Evolutionary conservation across 2,329 filamentous ascomycete species (phyloP), one percentile per base, ranked within the genome.

Genomic region (Herpotrichia juniperi): DNA sequence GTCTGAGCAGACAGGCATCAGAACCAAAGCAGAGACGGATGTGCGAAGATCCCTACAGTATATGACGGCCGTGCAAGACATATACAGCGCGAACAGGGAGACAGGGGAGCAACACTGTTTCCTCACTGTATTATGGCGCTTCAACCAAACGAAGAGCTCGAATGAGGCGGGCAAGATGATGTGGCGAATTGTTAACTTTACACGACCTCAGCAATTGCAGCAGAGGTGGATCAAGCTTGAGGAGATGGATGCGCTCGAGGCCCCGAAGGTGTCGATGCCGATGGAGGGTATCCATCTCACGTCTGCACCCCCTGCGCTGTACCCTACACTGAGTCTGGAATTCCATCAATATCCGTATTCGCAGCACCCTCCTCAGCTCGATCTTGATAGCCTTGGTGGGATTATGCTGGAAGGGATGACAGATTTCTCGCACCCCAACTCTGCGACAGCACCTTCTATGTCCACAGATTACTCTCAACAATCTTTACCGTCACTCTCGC

Each of bases 11-110:
- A 56, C 59, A n/a, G 55, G 37, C 9, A 24, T 57, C 16, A 54
- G 63, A 24, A 58, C 57, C 17, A 57, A 56, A 43, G 55, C 61
- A 25, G 63, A 64, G 40, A 60, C 64, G 10, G 46, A 54, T 14
- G 72, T 77, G 1, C 57, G 64, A 2, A 57, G 63, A 3, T 62
- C 63, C 3, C 56, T 79, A 10, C 61, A 67, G 26, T 58, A 67
- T 3, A 67, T 79, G 35, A 76, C 70, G 1, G 77, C 75, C 3
- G 67, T 72, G 3, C 77, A 79, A 50, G 76, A 79, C 43, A 64
- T 79, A 24, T 73, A 72, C 28, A 72, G 74, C 11, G 58, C 66
- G 8, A 56, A 64, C 4, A 64, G 66, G 4, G 58, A 62, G 19
- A 62, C 60, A 1, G 57, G 64, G 10, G 55, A 63, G 19, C 47